These are phyloP conservation scores for Cyathus pygmaeus DNA, from an alignment of 1,284 basidiomycete genomes.

Conservation along the genomic window DNA sequence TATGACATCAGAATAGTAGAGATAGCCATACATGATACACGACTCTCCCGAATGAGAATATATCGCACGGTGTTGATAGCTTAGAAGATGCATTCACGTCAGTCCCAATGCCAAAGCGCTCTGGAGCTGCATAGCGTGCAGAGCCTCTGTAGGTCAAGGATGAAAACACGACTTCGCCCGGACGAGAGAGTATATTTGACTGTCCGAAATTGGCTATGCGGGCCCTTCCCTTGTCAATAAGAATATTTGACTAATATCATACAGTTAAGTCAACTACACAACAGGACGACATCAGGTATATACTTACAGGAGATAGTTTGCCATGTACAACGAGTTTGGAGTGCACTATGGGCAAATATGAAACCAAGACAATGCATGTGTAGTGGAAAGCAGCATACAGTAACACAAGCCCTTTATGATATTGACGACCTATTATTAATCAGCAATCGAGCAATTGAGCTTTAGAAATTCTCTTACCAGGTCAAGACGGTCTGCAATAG, in stretches of 20 bases:
- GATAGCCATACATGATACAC: slow-evolving; percentile 26
- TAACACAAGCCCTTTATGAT: slow-evolving; percentile 4
- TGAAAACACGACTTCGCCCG: slow-evolving; percentile 34
- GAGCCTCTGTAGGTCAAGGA: slow-evolving; percentile 43
- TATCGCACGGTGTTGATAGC: slow-evolving; percentile 25
- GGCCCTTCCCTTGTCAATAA: slow-evolving; percentile 37
- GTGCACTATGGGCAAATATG: slow-evolving; percentile 19
- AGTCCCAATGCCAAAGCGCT: slow-evolving; percentile 26
- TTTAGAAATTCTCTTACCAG: slow-evolving; percentile 17
- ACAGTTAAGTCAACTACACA: neutral
- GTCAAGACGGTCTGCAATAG: slow-evolving; percentile 16
- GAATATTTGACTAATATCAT: slow-evolving; percentile 40
- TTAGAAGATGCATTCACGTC: neutral
- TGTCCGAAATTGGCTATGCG: slow-evolving; percentile 48
- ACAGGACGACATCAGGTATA: neutral
- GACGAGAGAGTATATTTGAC: slow-evolving; percentile 44
- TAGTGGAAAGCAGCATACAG: slow-evolving; percentile 8
- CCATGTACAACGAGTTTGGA: slow-evolving; percentile 26
- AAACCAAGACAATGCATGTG: neutral
- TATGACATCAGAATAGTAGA: neutral
- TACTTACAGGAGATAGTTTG: slow-evolving; percentile 29
- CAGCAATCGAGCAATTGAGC: neutral
- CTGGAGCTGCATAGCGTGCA: slow-evolving; percentile 40
- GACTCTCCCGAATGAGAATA: slow-evolving; percentile 38
- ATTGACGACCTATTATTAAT: neutral